Evolutionary conservation across 345 rosid genomes (phyloP), one percentile per base, ranked within the genome.

Genomic region (Triadica sebifera): DNA sequence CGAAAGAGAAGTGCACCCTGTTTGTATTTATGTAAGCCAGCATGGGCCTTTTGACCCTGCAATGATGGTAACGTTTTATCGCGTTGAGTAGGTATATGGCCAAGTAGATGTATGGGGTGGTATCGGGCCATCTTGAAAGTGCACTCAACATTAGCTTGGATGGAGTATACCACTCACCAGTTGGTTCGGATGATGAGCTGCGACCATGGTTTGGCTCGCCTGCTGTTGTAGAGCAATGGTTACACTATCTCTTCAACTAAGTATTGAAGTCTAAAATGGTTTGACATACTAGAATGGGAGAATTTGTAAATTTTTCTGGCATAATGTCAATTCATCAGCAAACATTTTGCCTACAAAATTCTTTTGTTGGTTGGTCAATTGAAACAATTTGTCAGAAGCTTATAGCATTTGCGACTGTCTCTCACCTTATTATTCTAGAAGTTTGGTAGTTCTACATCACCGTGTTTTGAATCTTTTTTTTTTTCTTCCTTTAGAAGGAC

Each of bases 171-270:
- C 97, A 92, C 74, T 94, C 98, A 0, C 98, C 98, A 0, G 95
- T 92, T 24, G 98, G 97, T 37, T 92, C 98, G 5, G 93, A 92
- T 16, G 90, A 89, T 58, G 69, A 12, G 38, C 78, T 69, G 11
- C 90, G 95, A 73, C 97, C 92, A 1, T 92, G 98, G 98, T 90
- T 92, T 75, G 97, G 98, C 46, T 90, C 98, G 64, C 89, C 98
- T 4, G 81, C 74, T 6, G 79, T 91, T 9, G 87, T 86, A 22
- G 87, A 86, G 65, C 79, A 89, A 75, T 94, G 97, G 98, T 84
- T 89, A 76, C 86, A 86, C 39, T 88, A 92, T 73, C 95, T 92
- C 67, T 87, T 90, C 61, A n/a, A n/a, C n/a, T n/a, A n/a, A n/a
- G n/a, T n/a, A n/a, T n/a, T n/a, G n/a, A n/a, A 64, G 80, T 73